phyloP scores from a whole-genome alignment of 2,329 filamentous ascomycete species.

The Fusarium sp. region DNA sequence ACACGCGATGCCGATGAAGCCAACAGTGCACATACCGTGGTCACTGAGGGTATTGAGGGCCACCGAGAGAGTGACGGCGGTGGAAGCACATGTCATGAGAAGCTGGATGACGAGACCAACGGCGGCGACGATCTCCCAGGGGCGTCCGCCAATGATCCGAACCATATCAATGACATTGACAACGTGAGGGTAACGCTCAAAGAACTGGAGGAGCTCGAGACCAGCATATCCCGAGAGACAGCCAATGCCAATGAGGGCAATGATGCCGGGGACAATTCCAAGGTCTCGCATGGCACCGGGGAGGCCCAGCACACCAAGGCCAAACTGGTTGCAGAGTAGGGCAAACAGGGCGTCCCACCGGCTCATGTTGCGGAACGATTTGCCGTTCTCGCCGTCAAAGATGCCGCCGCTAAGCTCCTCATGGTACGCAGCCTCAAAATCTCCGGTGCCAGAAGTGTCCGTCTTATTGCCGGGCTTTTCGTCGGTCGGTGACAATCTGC shows the following conservation, averaged over 20 bases:
- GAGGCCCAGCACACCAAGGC: slow-evolving; percentile 70
- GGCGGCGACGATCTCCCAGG: slow-evolving; percentile 1
- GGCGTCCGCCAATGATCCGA: slow-evolving; percentile 61
- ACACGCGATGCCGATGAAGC: slow-evolving; percentile 2
- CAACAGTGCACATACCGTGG: slow-evolving; percentile 7
- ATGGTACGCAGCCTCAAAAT: neutral
- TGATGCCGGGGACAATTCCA: slow-evolving; percentile 76
- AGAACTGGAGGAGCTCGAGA: slow-evolving; percentile 70
- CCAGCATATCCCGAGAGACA: slow-evolving; percentile 74
- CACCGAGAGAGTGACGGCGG: slow-evolving; percentile 14
- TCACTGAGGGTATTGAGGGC: slow-evolving; percentile 4
- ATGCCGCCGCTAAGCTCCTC: slow-evolving; percentile 12
- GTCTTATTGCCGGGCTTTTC: slow-evolving; percentile 2
- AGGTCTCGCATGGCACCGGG: slow-evolving; percentile 77
- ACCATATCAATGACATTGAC: slow-evolving; percentile 79
- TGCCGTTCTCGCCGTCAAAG: slow-evolving; percentile 21
- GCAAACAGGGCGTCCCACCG: slow-evolving; percentile 30
- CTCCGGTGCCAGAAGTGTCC: neutral
- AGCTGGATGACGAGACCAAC: slow-evolving; percentile 10
- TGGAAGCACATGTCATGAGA: slow-evolving; percentile 14
- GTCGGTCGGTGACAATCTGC: neutral
- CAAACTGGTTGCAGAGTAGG: slow-evolving; percentile 40
- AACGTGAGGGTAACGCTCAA: slow-evolving; percentile 75
- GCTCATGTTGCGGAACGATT: slow-evolving; percentile 33
- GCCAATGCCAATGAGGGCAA: slow-evolving; percentile 73